These are phyloP conservation scores for Rosa multiflora DNA, from an alignment of 306 rosid genomes.

Conservation along the genomic window DNA sequence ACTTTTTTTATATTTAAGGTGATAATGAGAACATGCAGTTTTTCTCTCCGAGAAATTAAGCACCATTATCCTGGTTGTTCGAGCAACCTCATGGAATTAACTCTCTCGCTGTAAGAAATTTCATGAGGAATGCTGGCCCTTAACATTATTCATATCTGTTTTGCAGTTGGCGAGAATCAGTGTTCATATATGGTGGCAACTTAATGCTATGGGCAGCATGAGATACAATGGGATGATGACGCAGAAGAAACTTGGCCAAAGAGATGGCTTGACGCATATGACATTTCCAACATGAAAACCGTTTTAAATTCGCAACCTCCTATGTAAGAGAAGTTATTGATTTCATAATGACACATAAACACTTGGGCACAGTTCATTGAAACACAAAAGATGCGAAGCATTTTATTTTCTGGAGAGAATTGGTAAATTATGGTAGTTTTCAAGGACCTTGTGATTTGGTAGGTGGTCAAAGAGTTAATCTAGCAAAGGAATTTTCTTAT, in stretches of 20 bases:
- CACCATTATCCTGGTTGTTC: neutral
- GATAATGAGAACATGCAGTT: neutral
- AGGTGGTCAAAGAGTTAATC: slow-evolving; percentile 1
- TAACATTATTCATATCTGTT: neutral
- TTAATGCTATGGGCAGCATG: slow-evolving; percentile 16
- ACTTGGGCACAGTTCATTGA: too few relatives aligned
- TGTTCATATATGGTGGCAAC: too few relatives aligned
- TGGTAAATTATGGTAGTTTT: too few relatives aligned
- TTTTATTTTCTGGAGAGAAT: too few relatives aligned
- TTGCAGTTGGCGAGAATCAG: too few relatives aligned
- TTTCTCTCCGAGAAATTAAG: neutral
- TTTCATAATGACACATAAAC: too few relatives aligned
- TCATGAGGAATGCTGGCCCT: neutral
- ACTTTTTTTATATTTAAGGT: neutral
- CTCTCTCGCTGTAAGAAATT: neutral
- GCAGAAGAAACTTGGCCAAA: slow-evolving; percentile 32
- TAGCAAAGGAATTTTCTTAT: neutral
- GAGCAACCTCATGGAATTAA: neutral
- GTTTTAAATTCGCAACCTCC: slow-evolving; percentile 34
- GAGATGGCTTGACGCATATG: slow-evolving; percentile 31
- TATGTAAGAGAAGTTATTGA: slow-evolving; percentile 5
- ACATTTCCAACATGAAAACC: slow-evolving; percentile 28
- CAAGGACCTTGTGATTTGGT: too few relatives aligned
- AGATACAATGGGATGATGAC: slow-evolving; percentile 33
- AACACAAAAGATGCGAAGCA: too few relatives aligned